Base-by-base conservation (phyloP, 768 basidiomycete genomes). In the Trametes gibbosa region DNA sequence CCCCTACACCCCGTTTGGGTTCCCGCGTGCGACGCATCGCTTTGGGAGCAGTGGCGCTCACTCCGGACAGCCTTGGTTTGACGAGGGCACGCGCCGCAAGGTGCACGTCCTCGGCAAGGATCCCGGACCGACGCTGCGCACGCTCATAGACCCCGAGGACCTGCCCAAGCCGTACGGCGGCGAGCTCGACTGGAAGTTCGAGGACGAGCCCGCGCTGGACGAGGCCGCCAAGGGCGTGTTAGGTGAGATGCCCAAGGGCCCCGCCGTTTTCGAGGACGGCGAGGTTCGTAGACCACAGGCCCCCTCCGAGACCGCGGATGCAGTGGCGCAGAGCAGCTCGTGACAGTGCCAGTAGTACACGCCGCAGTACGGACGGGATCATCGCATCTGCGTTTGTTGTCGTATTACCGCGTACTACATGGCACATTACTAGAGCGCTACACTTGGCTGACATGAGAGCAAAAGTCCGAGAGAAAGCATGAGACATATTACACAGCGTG, bases 91-190 rank as follows among this genome's bases (percentile, higher is more conserved):
- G 13, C 82, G 86, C 17, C 79, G 79, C 59, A 94, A 94, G 76
- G 85, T 95, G 32, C 83, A 87, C 66, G 79, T 95, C 34, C 75
- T 93, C 9, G 84, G 85, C 2, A 82, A 78, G 55, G 81, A 87
- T 55, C 81, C 83, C 3, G 82, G 81, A 4, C 68, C 76, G 1
- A 72, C 76, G 2, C 78, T 93, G 2, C 73, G 76, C 13, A 75
- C 77, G 16, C 74, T 89, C 41, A 79, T 84, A 50, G 71, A 76
- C 40, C 66, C 72, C 1, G 63, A 72, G 39, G 73, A 84, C 59
- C 75, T 95, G 19, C 92, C 92, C 0, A 79, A 77, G 50, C 72
- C 73, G 17, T 95, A 92, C 68, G 92, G 92, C 2, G 92, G 92
- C 5, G 75, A 81, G 47, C 75, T 94, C 29, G 82, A 83, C 10